Base-by-base conservation (phyloP, 495 filamentous ascomycete genomes). In the Penicillium subrubescens region DNA sequence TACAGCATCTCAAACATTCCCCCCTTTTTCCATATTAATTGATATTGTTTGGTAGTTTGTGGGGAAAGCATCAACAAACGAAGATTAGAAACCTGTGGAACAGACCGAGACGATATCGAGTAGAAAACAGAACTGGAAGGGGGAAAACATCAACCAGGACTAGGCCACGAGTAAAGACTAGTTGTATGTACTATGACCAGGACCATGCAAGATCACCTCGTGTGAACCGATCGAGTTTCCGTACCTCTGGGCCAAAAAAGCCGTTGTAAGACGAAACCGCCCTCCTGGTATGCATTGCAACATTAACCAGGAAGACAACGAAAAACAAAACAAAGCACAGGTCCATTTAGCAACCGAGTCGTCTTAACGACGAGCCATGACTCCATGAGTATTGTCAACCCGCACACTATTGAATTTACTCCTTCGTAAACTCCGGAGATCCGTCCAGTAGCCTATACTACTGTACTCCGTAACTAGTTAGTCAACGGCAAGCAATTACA, bases 201-300 rank as follows among this genome's bases (percentile, higher is more conserved):
- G 29, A 54, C 68, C 63, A 71, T 68, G 69, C 60, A 56, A 58
- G 62, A 66, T 63, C 61, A 59, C 69, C 69, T 71, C 62, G 69
- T 72, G 70, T 72, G 62, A 62, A 66, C 62, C 65, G 68, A 73
- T 71, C 71, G 68, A 54, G 59, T 52, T 63, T 59, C 71, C 71
- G 63, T 61, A 61, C 43, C 39, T 43, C 62, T 71, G 71, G 71
- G 64, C 69, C 57, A 63, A 41, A 64, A 64, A 71, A 63, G 60
- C 71, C 66, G 69, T 73, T 73, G 64, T 62, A 59, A 57, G 60
- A 67, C 50, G 63, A 69, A 71, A 63, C 71, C 68, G 62, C 52
- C 66, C 25, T 65, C 59, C 58, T 71, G 68, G 68, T 57, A 68
- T 73, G 72, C 67, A 67, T 71, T 75, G 71, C 69, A 68, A 73